Evolutionary conservation across 2,329 filamentous ascomycete genomes (phyloP).

Genomic region (Aspergillus fijiensis): DNA sequence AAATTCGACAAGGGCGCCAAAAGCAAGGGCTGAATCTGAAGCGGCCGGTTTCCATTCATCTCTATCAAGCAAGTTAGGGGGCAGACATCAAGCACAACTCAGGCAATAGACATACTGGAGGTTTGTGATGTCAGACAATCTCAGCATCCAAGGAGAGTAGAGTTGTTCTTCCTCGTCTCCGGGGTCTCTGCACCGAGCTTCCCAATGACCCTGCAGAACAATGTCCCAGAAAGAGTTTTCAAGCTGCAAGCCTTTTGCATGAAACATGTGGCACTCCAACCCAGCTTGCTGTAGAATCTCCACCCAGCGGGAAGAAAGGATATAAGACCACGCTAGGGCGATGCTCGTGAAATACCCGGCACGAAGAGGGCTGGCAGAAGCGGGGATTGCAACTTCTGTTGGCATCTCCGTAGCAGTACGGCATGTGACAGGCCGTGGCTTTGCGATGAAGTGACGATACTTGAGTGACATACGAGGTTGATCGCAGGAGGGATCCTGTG

Average conservation of each 20-base stretch:
- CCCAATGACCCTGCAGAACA: background rate
- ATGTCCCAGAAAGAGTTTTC: conserved; percentile 9
- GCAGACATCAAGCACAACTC: background rate
- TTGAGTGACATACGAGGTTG: conserved; percentile 4
- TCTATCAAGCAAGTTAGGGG: background rate
- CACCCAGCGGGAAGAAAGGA: background rate
- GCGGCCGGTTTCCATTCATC: background rate
- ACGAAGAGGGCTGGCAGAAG: background rate
- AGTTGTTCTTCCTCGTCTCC: background rate
- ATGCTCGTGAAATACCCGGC: background rate
- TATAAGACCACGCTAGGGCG: background rate
- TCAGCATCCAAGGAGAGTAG: conserved; percentile 11
- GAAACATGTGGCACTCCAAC: conserved; percentile 11
- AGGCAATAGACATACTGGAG: background rate
- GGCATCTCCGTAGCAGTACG: background rate
- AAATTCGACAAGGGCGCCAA: conserved; percentile 1
- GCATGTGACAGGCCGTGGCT: background rate
- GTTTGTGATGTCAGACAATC: background rate
- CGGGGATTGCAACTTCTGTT: background rate
- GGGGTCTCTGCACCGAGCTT: background rate
- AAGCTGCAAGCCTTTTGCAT: conserved; percentile 1
- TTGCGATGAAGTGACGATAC: conserved; percentile 6
- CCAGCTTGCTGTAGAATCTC: conserved; percentile 12
- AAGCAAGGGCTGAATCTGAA: conserved; percentile 6
- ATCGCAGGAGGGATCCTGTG: conserved; percentile 1